Conservation (phyloP, 768 basidiomycete genomes). For the Tulasnella sp. region DNA sequence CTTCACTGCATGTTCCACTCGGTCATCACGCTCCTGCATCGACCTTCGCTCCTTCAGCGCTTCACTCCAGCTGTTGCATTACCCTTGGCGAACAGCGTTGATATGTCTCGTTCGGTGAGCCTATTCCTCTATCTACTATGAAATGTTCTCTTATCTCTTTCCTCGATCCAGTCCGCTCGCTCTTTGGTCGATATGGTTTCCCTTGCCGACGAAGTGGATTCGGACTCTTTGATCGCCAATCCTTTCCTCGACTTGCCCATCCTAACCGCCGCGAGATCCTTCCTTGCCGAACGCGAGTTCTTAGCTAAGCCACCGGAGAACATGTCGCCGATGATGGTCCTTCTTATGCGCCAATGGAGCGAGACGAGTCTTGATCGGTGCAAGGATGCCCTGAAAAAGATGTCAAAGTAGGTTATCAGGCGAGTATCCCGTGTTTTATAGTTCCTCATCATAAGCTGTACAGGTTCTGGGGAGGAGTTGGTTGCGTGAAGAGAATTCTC, state of each 20-base stretch:
- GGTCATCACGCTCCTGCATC: slow-evolving; percentile 16
- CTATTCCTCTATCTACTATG: background rate
- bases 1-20: slow-evolving; percentile 19
- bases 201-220: slow-evolving; percentile 15
- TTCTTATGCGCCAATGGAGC: slow-evolving; percentile 15
- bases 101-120: slow-evolving; percentile 16
- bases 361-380: slow-evolving; percentile 15
- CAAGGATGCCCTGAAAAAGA: slow-evolving; percentile 15
- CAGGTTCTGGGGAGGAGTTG: slow-evolving; percentile 17
- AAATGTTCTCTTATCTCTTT: background rate
- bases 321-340: slow-evolving; percentile 11
- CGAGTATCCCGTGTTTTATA: background rate
- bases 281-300: slow-evolving; percentile 15
- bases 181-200: slow-evolving; percentile 17
- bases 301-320: slow-evolving; percentile 6
- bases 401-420: slow-evolving; percentile 12
- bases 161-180: slow-evolving; percentile 13
- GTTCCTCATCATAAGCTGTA: background rate
- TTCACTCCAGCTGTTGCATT: slow-evolving; percentile 17
- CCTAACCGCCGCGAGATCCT: slow-evolving; percentile 16
- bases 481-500: slow-evolving; percentile 14
- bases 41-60: slow-evolving; percentile 15
- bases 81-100: slow-evolving; percentile 15
- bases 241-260: slow-evolving; percentile 19
- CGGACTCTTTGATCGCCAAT: slow-evolving; percentile 14